These are phyloP conservation scores for Purpureocillium takamizusanense DNA, from an alignment of 2,329 filamentous ascomycete species.

Conservation along the genomic window DNA sequence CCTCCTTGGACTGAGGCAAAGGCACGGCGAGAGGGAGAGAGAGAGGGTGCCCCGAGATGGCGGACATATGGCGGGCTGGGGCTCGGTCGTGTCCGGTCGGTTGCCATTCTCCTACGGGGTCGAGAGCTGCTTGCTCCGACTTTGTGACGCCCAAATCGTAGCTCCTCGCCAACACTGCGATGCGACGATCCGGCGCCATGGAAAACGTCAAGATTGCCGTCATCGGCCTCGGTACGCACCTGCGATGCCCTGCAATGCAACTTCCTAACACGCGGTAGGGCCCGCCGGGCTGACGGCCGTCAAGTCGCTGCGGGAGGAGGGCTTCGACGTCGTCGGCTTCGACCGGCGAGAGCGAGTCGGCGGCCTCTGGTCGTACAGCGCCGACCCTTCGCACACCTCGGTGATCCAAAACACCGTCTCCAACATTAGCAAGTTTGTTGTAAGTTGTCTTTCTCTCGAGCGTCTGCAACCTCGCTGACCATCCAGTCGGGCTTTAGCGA, in stretches of 20 bases:
- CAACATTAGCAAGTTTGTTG: conserved; percentile 7
- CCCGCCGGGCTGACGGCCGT: conserved; percentile 4
- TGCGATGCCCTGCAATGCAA: background rate
- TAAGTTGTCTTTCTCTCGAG: background rate
- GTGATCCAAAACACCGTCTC: conserved; percentile 1
- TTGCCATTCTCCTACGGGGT: no score
- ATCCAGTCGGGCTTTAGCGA: conserved; percentile 25
- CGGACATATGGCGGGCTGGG: no score
- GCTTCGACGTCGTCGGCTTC: conserved; percentile 33
- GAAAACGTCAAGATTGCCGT: conserved; percentile 11
- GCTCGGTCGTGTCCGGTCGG: no score
- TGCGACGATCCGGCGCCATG: background rate
- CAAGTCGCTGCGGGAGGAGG: conserved; percentile 34
- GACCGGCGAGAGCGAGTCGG: conserved; percentile 30
- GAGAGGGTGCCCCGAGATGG: no score
- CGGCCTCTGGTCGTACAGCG: conserved; percentile 26
- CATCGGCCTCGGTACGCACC: conserved; percentile 16
- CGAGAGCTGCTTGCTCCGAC: no score
- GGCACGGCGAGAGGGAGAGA: no score
- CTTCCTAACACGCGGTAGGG: background rate
- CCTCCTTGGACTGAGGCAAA: no score
- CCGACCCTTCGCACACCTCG: conserved; percentile 1
- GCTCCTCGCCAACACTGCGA: no score
- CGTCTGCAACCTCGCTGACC: background rate
- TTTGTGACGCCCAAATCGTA: no score